Evolutionary conservation across 2,329 filamentous ascomycete species (phyloP).

Genomic region (Albophoma yamanashiensis): DNA sequence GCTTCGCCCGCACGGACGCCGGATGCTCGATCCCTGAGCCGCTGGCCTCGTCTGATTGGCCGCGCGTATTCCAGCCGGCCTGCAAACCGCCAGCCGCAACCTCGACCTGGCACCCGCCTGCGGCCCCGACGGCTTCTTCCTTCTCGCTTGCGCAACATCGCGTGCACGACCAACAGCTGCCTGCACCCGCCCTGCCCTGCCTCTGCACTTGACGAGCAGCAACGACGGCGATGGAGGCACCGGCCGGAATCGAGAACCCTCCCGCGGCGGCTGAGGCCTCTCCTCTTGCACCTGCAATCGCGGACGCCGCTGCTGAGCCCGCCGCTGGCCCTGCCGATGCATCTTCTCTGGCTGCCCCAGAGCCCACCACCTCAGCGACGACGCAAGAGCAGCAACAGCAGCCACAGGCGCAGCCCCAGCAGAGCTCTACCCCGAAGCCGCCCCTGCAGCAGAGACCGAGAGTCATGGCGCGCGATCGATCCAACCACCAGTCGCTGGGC

Average conservation of each 20-base stretch:
- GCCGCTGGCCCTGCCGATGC: conserved; percentile 1
- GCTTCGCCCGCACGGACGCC: background rate
- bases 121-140: background rate
- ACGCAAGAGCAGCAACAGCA: background rate
- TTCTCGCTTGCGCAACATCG: background rate
- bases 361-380: background rate
- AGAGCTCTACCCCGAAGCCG: conserved; percentile 7
- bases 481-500: conserved; percentile 57
- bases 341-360: background rate
- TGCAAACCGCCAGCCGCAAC: background rate
- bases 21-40: background rate
- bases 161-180: background rate
- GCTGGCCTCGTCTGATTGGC: background rate
- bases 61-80: background rate
- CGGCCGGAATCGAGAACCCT: background rate
- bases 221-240: background rate
- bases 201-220: background rate
- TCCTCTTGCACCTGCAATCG: background rate
- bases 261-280: background rate
- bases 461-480: conserved; percentile 36
- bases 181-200: background rate
- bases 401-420: conserved; percentile 7
- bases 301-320: background rate
- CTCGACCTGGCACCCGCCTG: background rate
- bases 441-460: conserved; percentile 14